Evolutionary conservation across 768 basidiomycete genomes (phyloP).

Genomic region (Dentipellis fragilis): DNA sequence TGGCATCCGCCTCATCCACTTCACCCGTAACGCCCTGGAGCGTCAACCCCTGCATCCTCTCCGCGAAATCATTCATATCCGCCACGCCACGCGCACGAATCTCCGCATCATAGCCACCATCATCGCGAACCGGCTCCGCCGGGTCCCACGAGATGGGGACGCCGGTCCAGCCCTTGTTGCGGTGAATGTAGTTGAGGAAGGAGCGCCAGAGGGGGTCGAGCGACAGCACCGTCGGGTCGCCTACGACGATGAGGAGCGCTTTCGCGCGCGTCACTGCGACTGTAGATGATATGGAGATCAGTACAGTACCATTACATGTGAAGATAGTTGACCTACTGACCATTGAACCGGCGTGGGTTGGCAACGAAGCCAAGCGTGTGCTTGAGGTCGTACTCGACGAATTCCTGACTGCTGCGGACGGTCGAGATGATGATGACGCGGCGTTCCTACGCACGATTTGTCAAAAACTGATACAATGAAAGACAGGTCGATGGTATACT

Average conservation of each 20-base stretch:
- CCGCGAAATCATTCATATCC: conserved; percentile 34
- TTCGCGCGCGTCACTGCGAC: conserved; percentile 53
- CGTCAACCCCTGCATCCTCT: conserved; percentile 25
- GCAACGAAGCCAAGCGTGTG: conserved; percentile 21
- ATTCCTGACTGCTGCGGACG: conserved; percentile 25
- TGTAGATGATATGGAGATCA: conserved; percentile 11
- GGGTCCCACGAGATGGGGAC: conserved; percentile 41
- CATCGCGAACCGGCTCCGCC: conserved; percentile 24
- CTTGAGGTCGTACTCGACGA: conserved; percentile 17
- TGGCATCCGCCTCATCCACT: not conserved
- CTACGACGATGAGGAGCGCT: conserved; percentile 47
- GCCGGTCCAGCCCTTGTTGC: conserved; percentile 46
- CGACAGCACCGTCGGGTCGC: conserved; percentile 45
- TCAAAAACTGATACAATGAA: not conserved
- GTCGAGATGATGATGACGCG: conserved; percentile 30
- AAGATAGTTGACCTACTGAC: conserved; percentile 3
- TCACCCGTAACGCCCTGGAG: conserved; percentile 8
- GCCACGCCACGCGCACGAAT: conserved; percentile 22
- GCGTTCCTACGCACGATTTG: conserved; percentile 23
- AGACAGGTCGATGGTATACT: not conserved
- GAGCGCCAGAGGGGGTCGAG: conserved; percentile 52
- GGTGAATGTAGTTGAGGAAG: conserved; percentile 48
- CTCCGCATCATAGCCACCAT: conserved; percentile 30
- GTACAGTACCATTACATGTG: not conserved
- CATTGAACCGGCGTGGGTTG: conserved; percentile 21